Evolutionary conservation across 345 rosid species (phyloP), one percentile per base, ranked within the genome.

Genomic region (Melaleuca quinquenervia): DNA sequence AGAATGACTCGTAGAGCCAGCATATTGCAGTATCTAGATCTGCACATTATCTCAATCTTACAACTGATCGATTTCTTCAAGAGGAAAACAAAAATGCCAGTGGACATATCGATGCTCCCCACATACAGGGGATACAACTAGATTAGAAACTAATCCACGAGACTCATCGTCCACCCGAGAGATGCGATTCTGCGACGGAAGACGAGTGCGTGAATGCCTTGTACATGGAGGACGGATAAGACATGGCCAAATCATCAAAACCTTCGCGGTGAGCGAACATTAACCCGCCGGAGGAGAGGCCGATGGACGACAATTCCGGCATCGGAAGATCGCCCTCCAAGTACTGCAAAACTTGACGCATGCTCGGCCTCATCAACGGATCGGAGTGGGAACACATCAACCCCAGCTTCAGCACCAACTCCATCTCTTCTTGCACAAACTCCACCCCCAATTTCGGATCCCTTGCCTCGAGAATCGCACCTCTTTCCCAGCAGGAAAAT

Each of bases 381-480:
- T 85, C 86, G 0, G 88, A 45, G 76, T 88, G 90, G 52, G 91
- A 87, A 83, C 95, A 91, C 0, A 90, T 29, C 90, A 92, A 50
- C 75, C 94, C 93, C 4, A 91, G 86, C 75, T 88, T 90, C 92
- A 91, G 29, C 22, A 90, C 92, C 85, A 89, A 36, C 91, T 91
- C 91, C 70, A 93, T 86, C 87, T 93, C 92, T 50, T 86, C 88
- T 0, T 41, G 82, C 52, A 45, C 80, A 11, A 83, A 84, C 9
- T 86, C 87, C 3, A 53, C 89, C 83, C 84, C 90, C 15, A 93
- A 85, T 52, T 86, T 91, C 3, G 92, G 87, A 83, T 93, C 94
- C 49, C 55, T 84, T 11, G 88, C 90, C 60, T 74, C 88, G 5
- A 90, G 88, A 58, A 91, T 87, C 13, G 32, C 82, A 78, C 87